phyloP scores from a whole-genome alignment of 1,139 yeast genomes.

The Hansenula sp. region DNA sequence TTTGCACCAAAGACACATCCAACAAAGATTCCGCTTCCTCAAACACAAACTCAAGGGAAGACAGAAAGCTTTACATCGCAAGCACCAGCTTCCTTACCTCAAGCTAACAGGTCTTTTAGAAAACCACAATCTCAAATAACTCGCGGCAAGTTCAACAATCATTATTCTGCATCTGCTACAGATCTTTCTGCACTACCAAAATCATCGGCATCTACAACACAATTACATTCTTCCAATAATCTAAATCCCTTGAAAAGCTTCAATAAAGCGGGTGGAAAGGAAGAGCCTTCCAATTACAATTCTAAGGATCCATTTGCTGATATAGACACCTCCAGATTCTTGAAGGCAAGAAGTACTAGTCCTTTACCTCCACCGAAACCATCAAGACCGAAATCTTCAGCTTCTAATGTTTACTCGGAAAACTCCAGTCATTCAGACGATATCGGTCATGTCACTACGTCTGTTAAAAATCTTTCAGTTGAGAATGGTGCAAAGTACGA shows the following conservation, averaged over 20 bases:
- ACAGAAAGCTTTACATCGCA: neutral
- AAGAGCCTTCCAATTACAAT: neutral
- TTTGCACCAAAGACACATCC: constrained; percentile 2
- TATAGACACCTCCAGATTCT: neutral
- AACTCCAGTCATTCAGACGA: neutral
- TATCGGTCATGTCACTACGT: neutral
- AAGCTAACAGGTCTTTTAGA: neutral
- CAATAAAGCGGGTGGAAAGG: neutral
- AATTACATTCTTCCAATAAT: neutral
- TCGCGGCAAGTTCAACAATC: no score
- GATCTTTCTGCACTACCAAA: neutral
- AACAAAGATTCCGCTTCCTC: neutral
- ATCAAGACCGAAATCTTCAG: constrained; percentile 12
- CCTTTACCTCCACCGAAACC: constrained; percentile 16
- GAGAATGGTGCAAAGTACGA: neutral
- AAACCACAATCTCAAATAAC: neutral
- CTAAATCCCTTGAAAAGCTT: neutral
- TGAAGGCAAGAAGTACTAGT: constrained; percentile 2
- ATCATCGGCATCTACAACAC: neutral
- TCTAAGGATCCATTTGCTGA: constrained; percentile 14
- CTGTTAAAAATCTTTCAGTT: neutral
- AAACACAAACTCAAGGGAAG: constrained; percentile 1
- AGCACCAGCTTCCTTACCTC: neutral
- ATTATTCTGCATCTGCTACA: neutral
- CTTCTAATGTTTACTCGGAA: constrained; percentile 5